Evolutionary conservation across 352 stramenopile species (phyloP).

Genomic region (Globisporangium parvum): DNA sequence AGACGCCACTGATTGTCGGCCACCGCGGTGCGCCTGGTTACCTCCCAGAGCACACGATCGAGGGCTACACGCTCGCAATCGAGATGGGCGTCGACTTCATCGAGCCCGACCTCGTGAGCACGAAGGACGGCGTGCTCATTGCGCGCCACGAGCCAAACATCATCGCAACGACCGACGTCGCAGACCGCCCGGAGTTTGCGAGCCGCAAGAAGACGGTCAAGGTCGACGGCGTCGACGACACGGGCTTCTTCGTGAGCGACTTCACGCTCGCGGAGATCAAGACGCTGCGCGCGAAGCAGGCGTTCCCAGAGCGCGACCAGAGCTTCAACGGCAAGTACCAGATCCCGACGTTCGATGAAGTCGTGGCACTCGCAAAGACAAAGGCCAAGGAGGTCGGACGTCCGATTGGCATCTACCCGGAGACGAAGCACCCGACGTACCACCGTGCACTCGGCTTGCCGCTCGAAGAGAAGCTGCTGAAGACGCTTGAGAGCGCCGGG

Average conservation of each 20-base stretch:
- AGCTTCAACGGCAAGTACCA: slow-evolving; percentile 80
- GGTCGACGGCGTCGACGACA: slow-evolving; percentile 46
- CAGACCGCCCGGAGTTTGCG: slow-evolving; percentile 62
- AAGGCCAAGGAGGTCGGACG: slow-evolving; percentile 52
- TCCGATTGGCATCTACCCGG: slow-evolving; percentile 81
- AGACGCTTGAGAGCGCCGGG: slow-evolving; percentile 55
- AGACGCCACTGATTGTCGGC: slow-evolving; percentile 53
- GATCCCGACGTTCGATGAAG: slow-evolving; percentile 87
- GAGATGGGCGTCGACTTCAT: slow-evolving; percentile 90
- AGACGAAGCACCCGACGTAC: slow-evolving; percentile 86
- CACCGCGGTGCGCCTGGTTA: slow-evolving; percentile 88
- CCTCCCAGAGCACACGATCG: slow-evolving; percentile 88
- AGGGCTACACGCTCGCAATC: slow-evolving; percentile 85
- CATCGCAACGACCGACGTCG: slow-evolving; percentile 87
- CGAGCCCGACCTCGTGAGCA: slow-evolving; percentile 88
- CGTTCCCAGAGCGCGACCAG: slow-evolving; percentile 67
- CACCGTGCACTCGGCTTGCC: slow-evolving; percentile 59
- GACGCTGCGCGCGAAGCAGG: slow-evolving; percentile 75
- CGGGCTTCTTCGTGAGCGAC: slow-evolving; percentile 86
- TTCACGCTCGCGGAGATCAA: slow-evolving; percentile 91
- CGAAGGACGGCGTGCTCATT: slow-evolving; percentile 79
- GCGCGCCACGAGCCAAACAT: slow-evolving; percentile 87
- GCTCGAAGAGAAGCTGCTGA: slow-evolving; percentile 74
- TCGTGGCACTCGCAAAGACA: slow-evolving; percentile 74
- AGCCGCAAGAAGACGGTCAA: slow-evolving; percentile 47